These are phyloP conservation scores for Nothophaeocryptopus gaeumannii DNA, from an alignment of 2,329 filamentous ascomycete genomes.

Conservation along the genomic window DNA sequence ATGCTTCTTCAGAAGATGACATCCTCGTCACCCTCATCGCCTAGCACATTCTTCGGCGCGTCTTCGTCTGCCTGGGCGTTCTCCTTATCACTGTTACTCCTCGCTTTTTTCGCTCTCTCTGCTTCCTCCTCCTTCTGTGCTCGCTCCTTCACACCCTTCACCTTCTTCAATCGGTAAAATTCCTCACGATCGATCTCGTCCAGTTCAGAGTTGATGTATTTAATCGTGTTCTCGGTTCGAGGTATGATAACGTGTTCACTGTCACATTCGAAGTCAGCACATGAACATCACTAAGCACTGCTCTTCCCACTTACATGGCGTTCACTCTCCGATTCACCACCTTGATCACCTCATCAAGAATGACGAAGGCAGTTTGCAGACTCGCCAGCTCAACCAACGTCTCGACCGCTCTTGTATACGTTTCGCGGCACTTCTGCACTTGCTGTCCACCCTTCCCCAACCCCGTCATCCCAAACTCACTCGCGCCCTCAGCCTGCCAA, in stretches of 20 bases:
- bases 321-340: conserved; percentile 98
- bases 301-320: conserved; percentile 66
- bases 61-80: conserved; percentile 23
- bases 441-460: conserved; percentile 96
- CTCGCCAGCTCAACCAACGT: conserved; percentile 92
- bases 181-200: conserved; percentile 97
- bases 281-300: neutral
- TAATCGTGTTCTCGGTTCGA: conserved; percentile 98
- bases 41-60: conserved; percentile 33
- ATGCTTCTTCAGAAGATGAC: conserved; percentile 26
- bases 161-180: conserved; percentile 95
- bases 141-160: conserved; percentile 67
- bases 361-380: conserved; percentile 96
- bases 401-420: conserved; percentile 92
- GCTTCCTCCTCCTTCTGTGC: conserved; percentile 43
- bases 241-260: conserved; percentile 95
- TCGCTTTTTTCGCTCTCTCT: conserved; percentile 27
- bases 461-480: conserved; percentile 94
- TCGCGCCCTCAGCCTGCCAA: conserved; percentile 78
- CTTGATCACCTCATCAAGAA: conserved; percentile 98
- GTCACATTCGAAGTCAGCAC: conserved; percentile 21
- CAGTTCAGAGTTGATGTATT: conserved; percentile 98
- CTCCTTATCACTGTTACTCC: conserved; percentile 30
- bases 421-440: conserved; percentile 90
- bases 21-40: conserved; percentile 36